Conservation (phyloP, 2,329 filamentous ascomycete species). For the Penicillium glabrum region DNA sequence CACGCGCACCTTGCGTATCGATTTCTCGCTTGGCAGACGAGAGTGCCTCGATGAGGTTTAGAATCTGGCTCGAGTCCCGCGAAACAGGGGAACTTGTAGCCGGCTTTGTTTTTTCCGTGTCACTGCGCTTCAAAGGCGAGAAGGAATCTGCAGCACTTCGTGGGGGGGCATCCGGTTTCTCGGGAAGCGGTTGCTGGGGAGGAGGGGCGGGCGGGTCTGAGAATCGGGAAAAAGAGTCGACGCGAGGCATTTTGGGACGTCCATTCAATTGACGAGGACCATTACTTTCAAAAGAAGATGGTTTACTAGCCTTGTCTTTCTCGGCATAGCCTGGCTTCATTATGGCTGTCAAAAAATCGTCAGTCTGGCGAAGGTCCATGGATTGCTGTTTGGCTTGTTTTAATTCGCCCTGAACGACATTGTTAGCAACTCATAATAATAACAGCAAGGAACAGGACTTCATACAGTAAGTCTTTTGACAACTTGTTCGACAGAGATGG, state of each 20-base stretch:
- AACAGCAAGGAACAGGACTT: constrained; percentile 4
- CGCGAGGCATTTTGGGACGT: constrained; percentile 53
- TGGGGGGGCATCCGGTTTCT: constrained; percentile 73
- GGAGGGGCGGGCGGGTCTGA: constrained; percentile 91
- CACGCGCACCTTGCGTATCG: constrained; percentile 74
- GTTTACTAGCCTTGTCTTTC: constrained; percentile 47
- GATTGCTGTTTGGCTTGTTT: constrained; percentile 84
- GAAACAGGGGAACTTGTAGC: constrained; percentile 45
- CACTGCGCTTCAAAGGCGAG: constrained; percentile 67
- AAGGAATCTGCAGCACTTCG: constrained; percentile 47
- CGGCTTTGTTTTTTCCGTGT: constrained; percentile 72
- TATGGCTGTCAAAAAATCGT: constrained; percentile 75
- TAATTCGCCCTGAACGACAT: constrained; percentile 73
- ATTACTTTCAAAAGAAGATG: constrained; percentile 45
- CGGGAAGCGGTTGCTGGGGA: constrained; percentile 86
- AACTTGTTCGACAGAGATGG: constrained; percentile 90
- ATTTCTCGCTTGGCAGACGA: constrained; percentile 82
- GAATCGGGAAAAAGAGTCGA: constrained; percentile 79
- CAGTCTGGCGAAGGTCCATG: constrained; percentile 78
- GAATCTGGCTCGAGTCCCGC: constrained; percentile 69
- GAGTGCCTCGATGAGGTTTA: constrained; percentile 80
- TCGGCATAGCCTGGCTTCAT: constrained; percentile 68
- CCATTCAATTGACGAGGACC: constrained; percentile 48
- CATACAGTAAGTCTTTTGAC: constrained; percentile 79
- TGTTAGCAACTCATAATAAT: constrained; percentile 23